Evolutionary conservation across 1,284 basidiomycete genomes (phyloP).

Genomic region (Tilletia caries): DNA sequence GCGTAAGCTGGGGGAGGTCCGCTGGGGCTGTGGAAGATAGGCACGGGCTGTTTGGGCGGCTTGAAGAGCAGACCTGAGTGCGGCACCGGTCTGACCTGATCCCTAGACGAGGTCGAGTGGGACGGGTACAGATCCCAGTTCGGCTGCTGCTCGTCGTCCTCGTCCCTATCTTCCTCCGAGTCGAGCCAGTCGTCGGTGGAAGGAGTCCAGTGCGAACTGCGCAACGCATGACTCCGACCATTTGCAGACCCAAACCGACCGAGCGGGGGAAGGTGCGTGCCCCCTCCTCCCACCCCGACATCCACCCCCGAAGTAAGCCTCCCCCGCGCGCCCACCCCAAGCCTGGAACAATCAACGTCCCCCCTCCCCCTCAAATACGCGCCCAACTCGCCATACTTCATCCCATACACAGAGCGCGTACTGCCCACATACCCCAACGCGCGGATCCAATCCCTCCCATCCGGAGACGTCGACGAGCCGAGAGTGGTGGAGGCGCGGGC

Average conservation of each 20-base stretch:
- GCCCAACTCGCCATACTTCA: not conserved
- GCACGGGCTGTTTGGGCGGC: slow-evolving; percentile 2
- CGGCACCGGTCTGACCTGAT: not conserved
- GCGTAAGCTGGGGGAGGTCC: no score
- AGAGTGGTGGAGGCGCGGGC: not conserved
- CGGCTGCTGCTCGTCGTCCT: not conserved
- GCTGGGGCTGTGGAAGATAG: slow-evolving; percentile 2
- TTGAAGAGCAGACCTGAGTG: slow-evolving; percentile 7
- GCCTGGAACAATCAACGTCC: not conserved
- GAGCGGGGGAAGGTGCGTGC: not conserved
- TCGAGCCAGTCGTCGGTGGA: slow-evolving; percentile 9
- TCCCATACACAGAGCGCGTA: not conserved
- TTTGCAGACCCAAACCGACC: not conserved
- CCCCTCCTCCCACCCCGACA: not conserved
- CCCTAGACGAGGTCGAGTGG: not conserved
- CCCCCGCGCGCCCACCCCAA: not conserved
- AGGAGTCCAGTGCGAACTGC: not conserved
- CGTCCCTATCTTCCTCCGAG: slow-evolving; percentile 1
- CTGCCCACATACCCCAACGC: not conserved
- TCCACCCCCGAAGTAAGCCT: not conserved
- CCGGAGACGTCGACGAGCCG: not conserved
- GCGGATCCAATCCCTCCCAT: not conserved
- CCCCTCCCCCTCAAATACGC: not conserved
- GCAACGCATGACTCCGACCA: not conserved
- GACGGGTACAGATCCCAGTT: slow-evolving; percentile 2